Base-by-base conservation (phyloP, 1,139 yeast genomes). In the Pichia sp. region DNA sequence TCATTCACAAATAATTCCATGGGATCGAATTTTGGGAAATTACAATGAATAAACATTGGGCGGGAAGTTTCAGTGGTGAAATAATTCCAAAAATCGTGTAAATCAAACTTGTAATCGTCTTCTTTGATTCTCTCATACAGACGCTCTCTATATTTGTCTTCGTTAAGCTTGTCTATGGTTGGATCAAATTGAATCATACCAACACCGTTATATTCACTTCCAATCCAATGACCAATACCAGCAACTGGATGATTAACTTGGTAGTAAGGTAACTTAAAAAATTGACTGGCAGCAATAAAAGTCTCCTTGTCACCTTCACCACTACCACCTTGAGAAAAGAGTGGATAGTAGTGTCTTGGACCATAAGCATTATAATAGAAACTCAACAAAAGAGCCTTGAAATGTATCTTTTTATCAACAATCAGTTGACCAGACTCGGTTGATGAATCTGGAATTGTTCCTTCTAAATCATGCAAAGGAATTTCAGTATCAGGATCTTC, bases 241-340 rank as follows among this genome's bases (percentile, higher is more conserved):
- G 57, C 60, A 29, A 61, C 63, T 56, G 72, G 72, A 51, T 64
- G 70, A 44, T 68, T 72, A 7, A 79, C 74, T 56, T 77, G 84
- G 55, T 79, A 79, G 44, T 66, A 76, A 2, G 65, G 63, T 48
- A 73, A 68, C 2, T 65, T 61, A 8, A 71, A 66, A n/a, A 67
- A 73, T 42, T 63, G 60, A 1, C 83, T 81, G 1, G 81, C 84
- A 0, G 81, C 75, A 28, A 69, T 66, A 55, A 77, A 79, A 0
- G 85, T 79, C 50, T 79, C 85, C 55, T 79, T 79, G 53, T 79
- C 86, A 42, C 85, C 85, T 60, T 79, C 84, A 35, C 85, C 85
- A 48, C 66, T 71, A 31, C 71, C 75, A 8, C 85, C 85, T 56
- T 77, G 75, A 0, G 81, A 72, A 43, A 79, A 67, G 36, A 79